Evolutionary conservation across 2,329 filamentous ascomycete genomes (phyloP).

Genomic region (Sporothrix humicola): DNA sequence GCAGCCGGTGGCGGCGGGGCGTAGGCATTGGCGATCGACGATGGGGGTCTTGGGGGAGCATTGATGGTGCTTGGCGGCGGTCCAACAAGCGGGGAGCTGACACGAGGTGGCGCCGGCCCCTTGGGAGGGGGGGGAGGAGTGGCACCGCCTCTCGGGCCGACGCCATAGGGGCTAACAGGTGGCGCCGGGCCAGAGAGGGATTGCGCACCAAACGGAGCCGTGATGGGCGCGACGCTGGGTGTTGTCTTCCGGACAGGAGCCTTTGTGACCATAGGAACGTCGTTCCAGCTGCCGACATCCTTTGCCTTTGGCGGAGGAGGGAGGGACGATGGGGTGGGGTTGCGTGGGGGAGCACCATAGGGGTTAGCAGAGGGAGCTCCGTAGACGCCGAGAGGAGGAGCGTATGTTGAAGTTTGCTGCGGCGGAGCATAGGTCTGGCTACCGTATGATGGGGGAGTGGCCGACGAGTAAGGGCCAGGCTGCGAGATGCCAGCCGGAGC

Average conservation of each 20-base stretch:
- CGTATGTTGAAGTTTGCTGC: constrained; percentile 39
- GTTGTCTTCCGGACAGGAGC: constrained; percentile 74
- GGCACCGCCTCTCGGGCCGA: constrained; percentile 61
- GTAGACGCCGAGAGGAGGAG: constrained; percentile 50
- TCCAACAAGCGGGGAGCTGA: constrained; percentile 72
- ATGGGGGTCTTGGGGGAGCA: constrained; percentile 60
- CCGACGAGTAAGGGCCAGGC: constrained; percentile 56
- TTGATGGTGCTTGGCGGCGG: constrained; percentile 56
- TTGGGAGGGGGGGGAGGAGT: constrained; percentile 84
- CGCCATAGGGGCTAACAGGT: constrained; percentile 62
- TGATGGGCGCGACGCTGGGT: constrained; percentile 70
- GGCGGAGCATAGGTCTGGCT: constrained; percentile 48
- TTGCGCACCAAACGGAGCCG: constrained; percentile 74
- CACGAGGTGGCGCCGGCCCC: constrained; percentile 69
- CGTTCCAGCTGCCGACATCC: constrained; percentile 87
- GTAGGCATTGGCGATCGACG: constrained; percentile 65
- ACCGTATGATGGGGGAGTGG: constrained; percentile 40
- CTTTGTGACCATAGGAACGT: constrained; percentile 85
- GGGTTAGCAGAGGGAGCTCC: constrained; percentile 44
- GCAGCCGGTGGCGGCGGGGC: constrained; percentile 60
- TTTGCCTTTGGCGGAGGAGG: constrained; percentile 72
- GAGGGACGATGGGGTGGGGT: constrained; percentile 66
- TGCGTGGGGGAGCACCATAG: constrained; percentile 55
- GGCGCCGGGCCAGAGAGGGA: constrained; percentile 61
- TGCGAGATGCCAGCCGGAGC: constrained; percentile 44